phyloP scores from a whole-genome alignment of 495 filamentous ascomycete genomes.

The Trichoderma virens region DNA sequence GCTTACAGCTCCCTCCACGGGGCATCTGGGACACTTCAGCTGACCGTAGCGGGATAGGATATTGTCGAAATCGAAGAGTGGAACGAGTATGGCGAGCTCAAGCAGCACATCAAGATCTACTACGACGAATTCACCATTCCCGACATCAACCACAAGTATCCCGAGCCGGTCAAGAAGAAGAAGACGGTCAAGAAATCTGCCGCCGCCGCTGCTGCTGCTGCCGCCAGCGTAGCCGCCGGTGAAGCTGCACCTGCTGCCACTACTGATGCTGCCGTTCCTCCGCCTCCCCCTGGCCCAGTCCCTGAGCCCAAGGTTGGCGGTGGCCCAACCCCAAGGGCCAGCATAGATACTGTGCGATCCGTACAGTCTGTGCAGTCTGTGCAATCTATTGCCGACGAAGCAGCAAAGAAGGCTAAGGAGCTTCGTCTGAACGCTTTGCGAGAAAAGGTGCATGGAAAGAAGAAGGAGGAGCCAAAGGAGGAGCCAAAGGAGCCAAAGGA shows the following conservation, averaged over 20 bases:
- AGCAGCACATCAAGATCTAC: conserved; percentile 62
- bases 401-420: conserved; percentile 56
- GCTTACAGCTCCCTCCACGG: no score
- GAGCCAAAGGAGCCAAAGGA: conserved; percentile 5
- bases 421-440: conserved; percentile 34
- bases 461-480: conserved; percentile 16
- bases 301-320: conserved; percentile 17
- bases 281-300: conserved; percentile 18
- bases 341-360: conserved; percentile 34
- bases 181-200: conserved; percentile 22
- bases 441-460: conserved; percentile 32
- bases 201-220: conserved; percentile 27
- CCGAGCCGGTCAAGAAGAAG: conserved; percentile 21
- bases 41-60: conserved; percentile 56
- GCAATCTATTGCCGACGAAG: conserved; percentile 60
- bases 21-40: no score
- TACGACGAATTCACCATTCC: conserved; percentile 46
- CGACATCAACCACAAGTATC: conserved; percentile 32
- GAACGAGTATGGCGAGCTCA: conserved; percentile 97
- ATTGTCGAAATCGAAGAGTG: conserved; percentile 93
- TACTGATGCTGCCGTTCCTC: conserved; percentile 17
- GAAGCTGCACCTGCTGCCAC: no score
- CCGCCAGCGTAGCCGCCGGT: conserved; percentile 33
- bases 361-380: conserved; percentile 58
- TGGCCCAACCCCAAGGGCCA: conserved; percentile 9